phyloP scores from a whole-genome alignment of 768 basidiomycete species.

The Phlegmacium glaucopus region DNA sequence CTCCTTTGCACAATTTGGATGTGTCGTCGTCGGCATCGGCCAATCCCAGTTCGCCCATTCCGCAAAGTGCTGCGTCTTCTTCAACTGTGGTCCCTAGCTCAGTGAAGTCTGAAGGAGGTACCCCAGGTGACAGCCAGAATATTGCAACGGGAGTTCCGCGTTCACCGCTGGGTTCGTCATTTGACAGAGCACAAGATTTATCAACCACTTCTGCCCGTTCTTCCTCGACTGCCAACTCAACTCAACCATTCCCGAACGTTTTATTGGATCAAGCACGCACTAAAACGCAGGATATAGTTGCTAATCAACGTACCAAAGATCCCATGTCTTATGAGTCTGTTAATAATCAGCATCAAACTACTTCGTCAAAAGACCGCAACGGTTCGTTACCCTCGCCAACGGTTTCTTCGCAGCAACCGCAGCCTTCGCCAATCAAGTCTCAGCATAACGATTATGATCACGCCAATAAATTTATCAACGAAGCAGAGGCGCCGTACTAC shows the following conservation, averaged over 20 bases:
- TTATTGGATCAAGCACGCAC: conserved; percentile 5
- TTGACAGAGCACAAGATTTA: neutral
- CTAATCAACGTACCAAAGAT: conserved; percentile 2
- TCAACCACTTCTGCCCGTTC: conserved; percentile 2
- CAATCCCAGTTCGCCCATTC: too few relatives aligned
- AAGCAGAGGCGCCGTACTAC: conserved; percentile 66
- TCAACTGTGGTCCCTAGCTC: too few relatives aligned
- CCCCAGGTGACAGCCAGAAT: too few relatives aligned
- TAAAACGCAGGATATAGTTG: conserved; percentile 6
- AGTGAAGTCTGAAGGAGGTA: too few relatives aligned
- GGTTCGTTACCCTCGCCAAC: neutral
- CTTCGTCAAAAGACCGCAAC: neutral
- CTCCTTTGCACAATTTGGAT: neutral
- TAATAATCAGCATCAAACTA: conserved; percentile 5
- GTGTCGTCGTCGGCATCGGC: too few relatives aligned
- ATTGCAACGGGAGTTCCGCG: too few relatives aligned
- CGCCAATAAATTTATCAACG: conserved; percentile 36
- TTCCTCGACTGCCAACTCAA: neutral
- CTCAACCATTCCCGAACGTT: conserved; percentile 4
- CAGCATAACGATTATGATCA: conserved; percentile 25
- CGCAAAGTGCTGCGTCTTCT: too few relatives aligned
- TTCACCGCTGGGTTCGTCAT: too few relatives aligned
- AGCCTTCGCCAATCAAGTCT: conserved; percentile 7
- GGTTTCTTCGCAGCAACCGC: conserved; percentile 2
- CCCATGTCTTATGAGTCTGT: conserved; percentile 9